Evolutionary conservation across 441 rosid genomes (phyloP).

Genomic region (Adansonia gregorii): DNA sequence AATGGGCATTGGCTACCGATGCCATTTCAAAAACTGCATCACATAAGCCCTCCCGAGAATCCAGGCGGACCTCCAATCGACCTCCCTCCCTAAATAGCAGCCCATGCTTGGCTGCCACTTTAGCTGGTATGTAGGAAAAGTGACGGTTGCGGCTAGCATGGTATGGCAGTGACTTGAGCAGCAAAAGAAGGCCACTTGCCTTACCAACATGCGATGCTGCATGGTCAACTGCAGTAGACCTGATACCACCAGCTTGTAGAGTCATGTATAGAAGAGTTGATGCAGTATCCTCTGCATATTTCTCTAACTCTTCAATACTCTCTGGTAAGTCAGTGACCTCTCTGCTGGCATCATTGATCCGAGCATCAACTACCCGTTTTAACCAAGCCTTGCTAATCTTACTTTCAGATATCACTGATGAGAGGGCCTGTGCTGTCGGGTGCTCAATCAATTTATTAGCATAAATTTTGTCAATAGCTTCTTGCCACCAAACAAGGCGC

Average conservation of each 20-base stretch:
- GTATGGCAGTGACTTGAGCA: slow-evolving; percentile 75
- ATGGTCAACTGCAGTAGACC: slow-evolving; percentile 72
- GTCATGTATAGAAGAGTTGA: slow-evolving; percentile 76
- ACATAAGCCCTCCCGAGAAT: slow-evolving; percentile 62
- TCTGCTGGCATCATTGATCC: slow-evolving; percentile 67
- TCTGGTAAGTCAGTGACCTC: slow-evolving; percentile 66
- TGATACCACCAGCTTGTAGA: slow-evolving; percentile 76
- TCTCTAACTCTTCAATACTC: slow-evolving; percentile 68
- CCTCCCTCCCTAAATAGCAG: slow-evolving; percentile 66
- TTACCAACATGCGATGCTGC: slow-evolving; percentile 88
- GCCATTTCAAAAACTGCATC: slow-evolving; percentile 82
- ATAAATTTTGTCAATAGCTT: slow-evolving; percentile 81
- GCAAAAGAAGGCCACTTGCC: slow-evolving; percentile 84
- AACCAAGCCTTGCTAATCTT: slow-evolving; percentile 76
- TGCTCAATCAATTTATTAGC: slow-evolving; percentile 64
- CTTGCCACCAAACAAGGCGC: slow-evolving; percentile 95
- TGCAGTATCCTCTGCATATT: slow-evolving; percentile 75
- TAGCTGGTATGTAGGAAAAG: slow-evolving; percentile 59
- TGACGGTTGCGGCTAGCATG: slow-evolving; percentile 76
- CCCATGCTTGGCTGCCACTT: slow-evolving; percentile 74
- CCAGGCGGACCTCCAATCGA: slow-evolving; percentile 55
- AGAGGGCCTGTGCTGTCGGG: slow-evolving; percentile 79
- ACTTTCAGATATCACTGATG: slow-evolving; percentile 66
- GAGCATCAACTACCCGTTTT: slow-evolving; percentile 83
- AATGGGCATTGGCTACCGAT: slow-evolving; percentile 76